phyloP scores from a whole-genome alignment of 768 basidiomycete genomes.

The button mushroom (Agaricus bisporus) region DNA sequence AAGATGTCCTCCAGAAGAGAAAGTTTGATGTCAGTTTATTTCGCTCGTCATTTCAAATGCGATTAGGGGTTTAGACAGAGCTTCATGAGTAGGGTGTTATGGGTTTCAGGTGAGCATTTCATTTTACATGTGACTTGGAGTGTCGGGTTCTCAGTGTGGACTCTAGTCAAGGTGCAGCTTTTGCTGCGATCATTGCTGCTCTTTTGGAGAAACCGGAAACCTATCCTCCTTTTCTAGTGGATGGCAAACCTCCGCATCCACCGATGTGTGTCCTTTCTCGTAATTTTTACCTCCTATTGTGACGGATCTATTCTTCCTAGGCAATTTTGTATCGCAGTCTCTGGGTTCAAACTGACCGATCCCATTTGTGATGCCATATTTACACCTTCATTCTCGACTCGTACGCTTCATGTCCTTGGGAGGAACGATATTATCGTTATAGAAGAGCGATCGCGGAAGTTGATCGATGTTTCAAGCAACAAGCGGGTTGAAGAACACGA shows the following conservation, averaged over 20 bases:
- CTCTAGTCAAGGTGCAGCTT: constrained; percentile 63
- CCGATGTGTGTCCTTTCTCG: constrained; percentile 46
- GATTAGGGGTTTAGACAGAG: neutral
- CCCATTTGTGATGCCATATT: constrained; percentile 44
- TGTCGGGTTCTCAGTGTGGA: neutral
- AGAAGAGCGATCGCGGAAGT: constrained; percentile 50
- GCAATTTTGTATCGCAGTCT: constrained; percentile 61
- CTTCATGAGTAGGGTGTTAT: constrained; percentile 58
- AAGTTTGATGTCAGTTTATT: constrained; percentile 54
- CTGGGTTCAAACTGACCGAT: constrained; percentile 54
- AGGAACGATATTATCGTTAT: constrained; percentile 67
- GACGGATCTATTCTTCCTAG: constrained; percentile 24
- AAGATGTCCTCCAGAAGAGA: constrained; percentile 46
- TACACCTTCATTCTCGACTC: constrained; percentile 48
- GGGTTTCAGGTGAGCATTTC: constrained; percentile 55
- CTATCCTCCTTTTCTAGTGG: constrained; percentile 52
- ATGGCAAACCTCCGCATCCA: constrained; percentile 59
- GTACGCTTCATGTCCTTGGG: constrained; percentile 70
- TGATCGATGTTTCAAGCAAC: constrained; percentile 46
- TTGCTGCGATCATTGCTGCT: constrained; percentile 62
- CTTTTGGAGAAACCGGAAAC: constrained; percentile 34
- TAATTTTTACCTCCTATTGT: neutral
- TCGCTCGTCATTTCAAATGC: neutral
- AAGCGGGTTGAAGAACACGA: constrained; percentile 65
- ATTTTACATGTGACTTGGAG: neutral